Evolutionary conservation across 176 grass and related monocot genomes (phyloP), one percentile per base, ranked within the genome.

Genomic region (Panicum miliaceum): DNA sequence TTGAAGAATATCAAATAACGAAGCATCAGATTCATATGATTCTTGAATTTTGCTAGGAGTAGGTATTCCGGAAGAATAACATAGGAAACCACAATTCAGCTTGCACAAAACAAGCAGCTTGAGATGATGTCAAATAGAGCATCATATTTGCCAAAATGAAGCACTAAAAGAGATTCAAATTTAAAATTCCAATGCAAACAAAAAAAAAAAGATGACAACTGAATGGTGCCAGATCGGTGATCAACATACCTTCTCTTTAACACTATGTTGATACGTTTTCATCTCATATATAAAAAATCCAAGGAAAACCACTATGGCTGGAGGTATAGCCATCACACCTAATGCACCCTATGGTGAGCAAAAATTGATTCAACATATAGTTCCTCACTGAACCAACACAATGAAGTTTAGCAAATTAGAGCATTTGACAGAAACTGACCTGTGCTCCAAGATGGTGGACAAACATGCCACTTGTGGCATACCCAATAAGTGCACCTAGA

Each of bases 381-480:
- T 48, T 65, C 12, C 47, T 78, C 57, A 41, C 18, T 64, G 18
- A 77, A 65, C 45, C 7, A 82, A 50, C 23, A 93, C 3, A 71
- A 19, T 63, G 10, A 38, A 88, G 71, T 18, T 75, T 43, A 83
- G 63, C 8, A 67, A 66, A 61, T 73, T 23, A 43, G 70, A 77
- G 34, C 4, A 69, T 63, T 73, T 38, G 7, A 56, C 12, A 13
- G 18, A 50, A 23, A 78, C 73, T 47, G 36, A 94, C 95, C 90
- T 97, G 95, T 71, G 92, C 79, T 12, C 92, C 92, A 19, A 97
- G 81, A 85, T 89, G 78, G 37, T 91, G 90, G 63, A 97, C 90
- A 66, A 93, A 89, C 58, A 97, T 84, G 37, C 92, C 95, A 38
- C 95, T 97, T 63, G 90, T 86, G 73, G 92, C 86, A 86, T 83